Evolutionary conservation across 2,329 filamentous ascomycete genomes (phyloP), one percentile per base, ranked within the genome.

Genomic region (Fusarium sp.): DNA sequence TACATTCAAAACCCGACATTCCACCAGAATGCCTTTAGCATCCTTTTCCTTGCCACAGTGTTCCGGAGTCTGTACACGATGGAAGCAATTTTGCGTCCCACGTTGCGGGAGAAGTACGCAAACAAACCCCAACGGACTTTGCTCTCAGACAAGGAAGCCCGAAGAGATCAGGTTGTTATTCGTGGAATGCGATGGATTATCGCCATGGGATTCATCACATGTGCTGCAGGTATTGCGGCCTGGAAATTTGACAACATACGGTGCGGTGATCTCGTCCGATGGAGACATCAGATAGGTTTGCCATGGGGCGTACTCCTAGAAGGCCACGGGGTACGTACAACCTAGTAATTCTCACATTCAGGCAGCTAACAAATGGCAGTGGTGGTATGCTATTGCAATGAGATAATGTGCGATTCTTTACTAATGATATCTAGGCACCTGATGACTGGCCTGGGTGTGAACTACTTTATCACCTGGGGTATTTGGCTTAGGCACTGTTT

Each of bases 381-480:
- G 48, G 48, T 51, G 48, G 48, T 51, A 51, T 20, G 48, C 11
- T 14, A 24, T 8, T 51, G 22, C 17, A 34, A 4, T 3, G 22
- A 24, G 2, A 51, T 20, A 4, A 3, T 24, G 17, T 24, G 3
- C 4, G 0, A 0, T 5, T 14, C 6, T 20, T 20, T 20, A 34
- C 30, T 51, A 34, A 51, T 11, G 12, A 14, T 1, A 8, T 24
- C 8, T 51, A 51, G 48, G 48, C 48, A 51, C 48, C 8, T 51
- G 3, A 18, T 51, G 22, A 51, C 30, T 24, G 48, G 48, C 0
- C 12, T 51, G 8, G 48, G 48, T 5, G 48, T 51, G 4, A 34
- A 51, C 6, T 51, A 51, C 12, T 51, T 51, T 0, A 34, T 51
- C 5, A 51, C 48, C 3, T 51, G 48, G 48, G 48, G 48, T 11